Percentiles rank a stretch among this genome's conserved stretches.
These are phyloP conservation scores for Circinella umbellata DNA, from an alignment of 371 early-diverging fungal genomes.

Conservation along the genomic window DNA sequence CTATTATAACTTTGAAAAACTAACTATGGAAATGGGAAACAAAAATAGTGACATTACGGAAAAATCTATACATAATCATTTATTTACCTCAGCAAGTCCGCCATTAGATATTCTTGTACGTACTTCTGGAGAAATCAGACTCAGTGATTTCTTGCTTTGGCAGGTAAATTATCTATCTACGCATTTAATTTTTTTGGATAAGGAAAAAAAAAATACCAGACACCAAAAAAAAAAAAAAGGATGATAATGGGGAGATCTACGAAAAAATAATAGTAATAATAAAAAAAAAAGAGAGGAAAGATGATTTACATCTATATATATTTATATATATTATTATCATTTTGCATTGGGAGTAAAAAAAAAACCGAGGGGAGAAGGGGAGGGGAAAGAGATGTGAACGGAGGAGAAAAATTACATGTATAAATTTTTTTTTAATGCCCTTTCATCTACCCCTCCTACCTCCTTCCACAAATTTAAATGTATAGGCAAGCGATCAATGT, in stretches of 20 bases:
- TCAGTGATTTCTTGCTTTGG: slow-evolving; percentile 98
- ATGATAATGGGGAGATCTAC: too few species aligned
- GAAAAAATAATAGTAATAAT: too few species aligned
- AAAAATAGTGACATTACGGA: slow-evolving; percentile 65
- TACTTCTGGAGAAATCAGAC: slow-evolving; percentile 96
- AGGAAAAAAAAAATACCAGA: background rate
- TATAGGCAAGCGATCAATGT: slow-evolving; percentile 60
- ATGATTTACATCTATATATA: too few species aligned
- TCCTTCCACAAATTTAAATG: background rate
- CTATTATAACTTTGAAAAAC: too few species aligned
- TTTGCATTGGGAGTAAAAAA: too few species aligned
- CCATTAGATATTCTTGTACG: slow-evolving; percentile 95
- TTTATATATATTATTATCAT: too few species aligned
- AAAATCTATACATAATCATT: slow-evolving; percentile 60
- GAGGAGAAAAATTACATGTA: too few species aligned
- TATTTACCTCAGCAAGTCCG: slow-evolving; percentile 77
- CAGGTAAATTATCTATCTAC: slow-evolving; percentile 60
- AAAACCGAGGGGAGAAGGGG: too few species aligned
- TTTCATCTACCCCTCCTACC: too few species aligned
- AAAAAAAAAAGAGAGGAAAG: too few species aligned
- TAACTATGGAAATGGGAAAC: background rate
- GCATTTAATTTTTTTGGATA: background rate
- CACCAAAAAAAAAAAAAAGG: background rate
- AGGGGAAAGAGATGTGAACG: too few species aligned
- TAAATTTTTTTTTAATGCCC: too few species aligned